These are phyloP conservation scores for Penicillium fuscoglaucum DNA, from an alignment of 2,329 filamentous ascomycete species.

Conservation along the genomic window DNA sequence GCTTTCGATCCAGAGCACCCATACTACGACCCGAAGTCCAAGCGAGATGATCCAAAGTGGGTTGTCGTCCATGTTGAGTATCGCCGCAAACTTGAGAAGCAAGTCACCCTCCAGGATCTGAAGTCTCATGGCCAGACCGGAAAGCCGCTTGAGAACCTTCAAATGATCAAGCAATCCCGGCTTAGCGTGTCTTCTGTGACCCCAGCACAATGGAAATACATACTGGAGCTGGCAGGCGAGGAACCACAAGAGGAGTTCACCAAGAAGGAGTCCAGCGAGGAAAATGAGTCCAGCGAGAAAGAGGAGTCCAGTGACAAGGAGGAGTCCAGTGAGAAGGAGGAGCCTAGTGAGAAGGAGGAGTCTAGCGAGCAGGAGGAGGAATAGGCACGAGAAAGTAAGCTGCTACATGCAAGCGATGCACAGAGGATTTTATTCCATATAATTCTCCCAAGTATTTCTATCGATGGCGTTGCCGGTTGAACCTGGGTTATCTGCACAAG, in stretches of 20 bases:
- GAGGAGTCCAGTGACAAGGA: background rate
- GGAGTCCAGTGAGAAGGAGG: constrained; percentile 6
- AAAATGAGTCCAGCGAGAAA: background rate
- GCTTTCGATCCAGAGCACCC: constrained; percentile 71
- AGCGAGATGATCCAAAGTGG: constrained; percentile 73
- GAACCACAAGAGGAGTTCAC: constrained; percentile 22
- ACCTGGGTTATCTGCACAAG: constrained; percentile 6
- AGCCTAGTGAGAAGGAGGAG: background rate
- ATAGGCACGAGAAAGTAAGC: background rate
- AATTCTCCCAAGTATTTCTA: background rate
- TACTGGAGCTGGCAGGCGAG: constrained; percentile 45
- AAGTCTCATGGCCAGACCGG: constrained; percentile 62
- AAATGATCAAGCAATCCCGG: constrained; percentile 78
- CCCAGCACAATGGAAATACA: constrained; percentile 50
- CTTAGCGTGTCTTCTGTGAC: constrained; percentile 68
- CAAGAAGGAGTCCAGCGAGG: constrained; percentile 4
- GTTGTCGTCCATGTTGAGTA: constrained; percentile 87
- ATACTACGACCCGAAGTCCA: constrained; percentile 81
- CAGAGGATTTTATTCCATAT: background rate
- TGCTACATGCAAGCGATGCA: constrained; percentile 1
- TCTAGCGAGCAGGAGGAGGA: background rate
- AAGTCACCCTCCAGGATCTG: constrained; percentile 70
- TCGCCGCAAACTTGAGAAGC: constrained; percentile 73
- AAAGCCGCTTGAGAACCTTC: constrained; percentile 68
- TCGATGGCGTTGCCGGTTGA: constrained; percentile 8